Conservation (phyloP, 1,139 yeast species). For the Suhomyces bribrorum region DNA sequence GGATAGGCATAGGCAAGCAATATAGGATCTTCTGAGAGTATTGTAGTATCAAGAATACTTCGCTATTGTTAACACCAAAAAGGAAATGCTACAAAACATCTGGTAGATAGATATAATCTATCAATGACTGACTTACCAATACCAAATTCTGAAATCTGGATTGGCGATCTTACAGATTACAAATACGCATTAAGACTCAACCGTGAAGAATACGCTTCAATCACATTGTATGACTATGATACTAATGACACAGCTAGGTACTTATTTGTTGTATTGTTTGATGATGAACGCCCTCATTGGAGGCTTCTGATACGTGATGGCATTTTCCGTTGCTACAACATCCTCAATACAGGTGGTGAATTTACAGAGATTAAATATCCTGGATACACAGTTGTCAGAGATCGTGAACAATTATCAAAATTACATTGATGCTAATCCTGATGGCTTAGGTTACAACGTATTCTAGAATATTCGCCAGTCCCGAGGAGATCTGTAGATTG, state of each 20-base stretch:
- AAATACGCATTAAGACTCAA: constrained; percentile 6
- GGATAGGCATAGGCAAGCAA: no score
- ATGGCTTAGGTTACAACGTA: neutral
- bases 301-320: constrained; percentile 8
- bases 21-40: no score
- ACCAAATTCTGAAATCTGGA: constrained; percentile 7
- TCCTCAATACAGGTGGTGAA: constrained; percentile 9
- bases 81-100: no score
- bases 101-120: neutral
- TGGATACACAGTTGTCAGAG: constrained; percentile 8
- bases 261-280: constrained; percentile 6
- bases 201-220: constrained; percentile 8
- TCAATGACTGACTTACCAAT: neutral
- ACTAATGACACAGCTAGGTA: constrained; percentile 4
- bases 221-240: constrained; percentile 7
- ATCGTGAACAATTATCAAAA: constrained; percentile 4
- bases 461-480: no score
- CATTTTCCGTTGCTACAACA: constrained; percentile 8
- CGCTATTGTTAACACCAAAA: no score
- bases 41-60: no score
- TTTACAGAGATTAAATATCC: constrained; percentile 9
- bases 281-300: constrained; percentile 9
- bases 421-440: constrained; percentile 7
- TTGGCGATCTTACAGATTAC: constrained; percentile 6
- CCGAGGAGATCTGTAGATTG: no score